These are phyloP conservation scores for Fomitopsis serialis DNA, from an alignment of 768 basidiomycete genomes.

Conservation along the genomic window DNA sequence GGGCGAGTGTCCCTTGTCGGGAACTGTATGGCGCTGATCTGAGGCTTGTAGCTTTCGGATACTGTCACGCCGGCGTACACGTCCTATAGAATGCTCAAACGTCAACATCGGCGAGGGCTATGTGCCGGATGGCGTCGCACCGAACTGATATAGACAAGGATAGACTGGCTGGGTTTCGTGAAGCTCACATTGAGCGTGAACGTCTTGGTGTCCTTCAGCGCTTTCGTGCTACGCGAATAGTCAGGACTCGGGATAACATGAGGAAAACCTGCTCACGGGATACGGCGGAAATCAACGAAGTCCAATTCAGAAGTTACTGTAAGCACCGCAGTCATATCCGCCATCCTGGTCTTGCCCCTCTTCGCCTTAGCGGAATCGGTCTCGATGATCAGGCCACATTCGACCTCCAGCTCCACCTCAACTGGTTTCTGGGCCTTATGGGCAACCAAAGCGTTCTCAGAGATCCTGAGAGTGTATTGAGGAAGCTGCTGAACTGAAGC, in stretches of 20 bases:
- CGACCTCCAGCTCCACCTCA: conserved; percentile 48
- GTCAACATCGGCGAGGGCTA: conserved; percentile 2
- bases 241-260: background rate
- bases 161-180: conserved; percentile 69
- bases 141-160: conserved; percentile 55
- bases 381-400: conserved; percentile 45
- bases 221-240: conserved; percentile 51
- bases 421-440: conserved; percentile 48
- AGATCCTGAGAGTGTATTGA: conserved; percentile 49
- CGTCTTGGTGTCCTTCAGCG: conserved; percentile 49
- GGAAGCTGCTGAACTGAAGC: conserved; percentile 60
- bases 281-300: conserved; percentile 76
- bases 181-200: conserved; percentile 59
- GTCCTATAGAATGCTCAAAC: conserved; percentile 47
- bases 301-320: conserved; percentile 71
- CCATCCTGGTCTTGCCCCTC: conserved; percentile 37
- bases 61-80: conserved; percentile 62
- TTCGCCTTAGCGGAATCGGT: conserved; percentile 24
- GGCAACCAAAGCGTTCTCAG: conserved; percentile 36
- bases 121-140: conserved; percentile 31
- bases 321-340: conserved; percentile 66
- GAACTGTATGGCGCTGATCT: conserved; percentile 46
- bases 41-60: conserved; percentile 51
- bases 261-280: conserved; percentile 43
- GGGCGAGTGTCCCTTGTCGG: conserved; percentile 72